phyloP scores from a whole-genome alignment of 192 early-diverging fungal species.

The Coemansia sp. region DNA sequence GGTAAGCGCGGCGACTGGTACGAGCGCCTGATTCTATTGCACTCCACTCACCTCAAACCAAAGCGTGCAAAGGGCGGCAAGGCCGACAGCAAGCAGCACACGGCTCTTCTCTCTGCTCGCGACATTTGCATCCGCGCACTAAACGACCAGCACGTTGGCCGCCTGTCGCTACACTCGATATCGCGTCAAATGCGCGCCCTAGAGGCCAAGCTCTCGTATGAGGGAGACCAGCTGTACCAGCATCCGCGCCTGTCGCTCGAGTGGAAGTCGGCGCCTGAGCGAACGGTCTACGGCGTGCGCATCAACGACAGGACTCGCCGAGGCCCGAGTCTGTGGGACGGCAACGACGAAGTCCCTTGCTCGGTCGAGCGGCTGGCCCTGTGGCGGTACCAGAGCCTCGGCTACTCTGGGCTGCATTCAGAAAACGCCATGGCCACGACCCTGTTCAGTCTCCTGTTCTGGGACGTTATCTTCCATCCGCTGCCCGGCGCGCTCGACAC shows the following conservation, averaged over 20 bases:
- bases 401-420: constrained; percentile 66
- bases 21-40: constrained; percentile 64
- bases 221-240: neutral
- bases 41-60: constrained; percentile 58
- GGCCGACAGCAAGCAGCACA: constrained; percentile 24
- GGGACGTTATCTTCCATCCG: constrained; percentile 68
- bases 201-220: constrained; percentile 34
- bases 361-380: constrained; percentile 67
- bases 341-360: constrained; percentile 53
- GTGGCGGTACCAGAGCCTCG: constrained; percentile 64
- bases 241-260: constrained; percentile 42
- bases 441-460: constrained; percentile 69
- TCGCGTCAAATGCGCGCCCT: constrained; percentile 41
- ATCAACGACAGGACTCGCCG: constrained; percentile 24
- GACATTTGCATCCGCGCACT: constrained; percentile 61
- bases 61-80: constrained; percentile 21
- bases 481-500: constrained; percentile 72
- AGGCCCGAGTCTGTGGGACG: constrained; percentile 58
- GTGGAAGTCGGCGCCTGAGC: constrained; percentile 53
- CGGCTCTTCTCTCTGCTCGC: constrained; percentile 20
- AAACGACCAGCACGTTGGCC: constrained; percentile 61
- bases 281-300: constrained; percentile 46
- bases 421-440: constrained; percentile 67
- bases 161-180: constrained; percentile 41
- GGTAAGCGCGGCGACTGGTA: constrained; percentile 69